Percentiles rank a stretch among this genome's conserved stretches.
Conservation (phyloP, 805 yeast species). For the Yarrowia deformans region DNA sequence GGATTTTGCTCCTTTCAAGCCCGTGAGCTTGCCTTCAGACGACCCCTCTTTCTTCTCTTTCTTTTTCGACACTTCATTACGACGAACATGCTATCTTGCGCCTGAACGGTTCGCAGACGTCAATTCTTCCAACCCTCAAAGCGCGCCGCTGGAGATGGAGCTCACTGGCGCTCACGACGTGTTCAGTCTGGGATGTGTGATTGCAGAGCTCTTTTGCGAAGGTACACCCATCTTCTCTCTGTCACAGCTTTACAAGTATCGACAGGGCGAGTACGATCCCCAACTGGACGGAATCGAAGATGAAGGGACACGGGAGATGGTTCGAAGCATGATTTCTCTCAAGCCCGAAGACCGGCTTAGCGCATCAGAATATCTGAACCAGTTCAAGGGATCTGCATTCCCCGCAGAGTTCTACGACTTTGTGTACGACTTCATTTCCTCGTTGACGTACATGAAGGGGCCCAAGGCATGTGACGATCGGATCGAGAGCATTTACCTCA, state of each 20-base stretch:
- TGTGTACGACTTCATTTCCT: constrained; percentile 65
- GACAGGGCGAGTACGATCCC: constrained; percentile 70
- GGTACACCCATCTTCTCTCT: constrained; percentile 87
- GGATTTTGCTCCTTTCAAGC: constrained; percentile 88
- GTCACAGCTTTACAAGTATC: constrained; percentile 85
- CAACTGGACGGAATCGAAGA: constrained; percentile 65
- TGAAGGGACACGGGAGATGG: constrained; percentile 59
- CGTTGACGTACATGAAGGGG: constrained; percentile 44
- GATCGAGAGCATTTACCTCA: constrained; percentile 65
- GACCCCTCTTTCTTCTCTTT: constrained; percentile 92
- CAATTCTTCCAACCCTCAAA: constrained; percentile 30
- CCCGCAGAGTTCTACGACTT: constrained; percentile 72
- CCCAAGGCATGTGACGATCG: constrained; percentile 55
- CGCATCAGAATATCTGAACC: constrained; percentile 61
- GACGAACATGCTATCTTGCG: constrained; percentile 89
- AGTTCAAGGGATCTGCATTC: constrained; percentile 61
- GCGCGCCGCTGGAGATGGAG: constrained; percentile 46
- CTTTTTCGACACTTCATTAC: constrained; percentile 87
- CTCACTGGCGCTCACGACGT: constrained; percentile 64
- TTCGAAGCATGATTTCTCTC: constrained; percentile 66
- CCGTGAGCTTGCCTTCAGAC: constrained; percentile 84
- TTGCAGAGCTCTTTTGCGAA: constrained; percentile 86
- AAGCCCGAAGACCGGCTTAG: constrained; percentile 67
- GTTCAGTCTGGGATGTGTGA: constrained; percentile 66
- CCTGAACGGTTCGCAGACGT: constrained; percentile 77